Base-by-base conservation (phyloP, 352 stramenopile genomes). In the Aphanomyces stellatus region DNA sequence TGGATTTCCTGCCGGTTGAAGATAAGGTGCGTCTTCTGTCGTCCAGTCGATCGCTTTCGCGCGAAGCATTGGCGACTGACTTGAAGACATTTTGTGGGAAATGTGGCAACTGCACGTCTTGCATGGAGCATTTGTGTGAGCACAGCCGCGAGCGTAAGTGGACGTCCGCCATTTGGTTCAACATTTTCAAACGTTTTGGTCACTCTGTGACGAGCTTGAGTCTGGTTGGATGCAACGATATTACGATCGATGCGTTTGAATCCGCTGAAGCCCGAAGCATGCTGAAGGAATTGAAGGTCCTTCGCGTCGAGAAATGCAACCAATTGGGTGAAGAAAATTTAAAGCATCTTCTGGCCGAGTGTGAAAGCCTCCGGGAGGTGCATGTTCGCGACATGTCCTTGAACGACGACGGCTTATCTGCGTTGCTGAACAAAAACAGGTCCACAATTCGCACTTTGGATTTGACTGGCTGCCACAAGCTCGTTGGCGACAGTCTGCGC, bases 391-490 rank as follows among this genome's bases (percentile, higher is more conserved):
- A 95, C 66, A 90, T 95, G 81, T 57, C 76, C 0, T 59, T 95
- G 5, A 80, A 91, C 60, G 70, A 72, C 43, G 57, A 64, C 5
- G 75, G 78, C n/a, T 69, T 95, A 8, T 72, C 73, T 35, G 71
- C 71, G 40, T 53, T 93, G 17, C 15, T 95, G 22, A 41, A 42
- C 0, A 73, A 60, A 3, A 93, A 93, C 61, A 62, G 62, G 0
- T 11, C 24, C 0, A 79, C 81, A 5, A 76, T 95, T 19, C 77
- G 77, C 0, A 71, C 88, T 27, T 75, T 95, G 28, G 78, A 92
- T 49, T 70, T 95, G 41, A 72, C 87, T 30, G 86, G 86, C 15
- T 95, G 86, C 56, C 86, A 95, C 68, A 90, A 79, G 27, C 42
- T 95, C 7, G 79, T 61, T 0, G 76, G 78, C 17, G 70, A 74